Percentiles rank a stretch among this genome's conserved stretches.
Conservation (phyloP, 108 stramenopile species). For the Hondaea fermentalgiana region DNA sequence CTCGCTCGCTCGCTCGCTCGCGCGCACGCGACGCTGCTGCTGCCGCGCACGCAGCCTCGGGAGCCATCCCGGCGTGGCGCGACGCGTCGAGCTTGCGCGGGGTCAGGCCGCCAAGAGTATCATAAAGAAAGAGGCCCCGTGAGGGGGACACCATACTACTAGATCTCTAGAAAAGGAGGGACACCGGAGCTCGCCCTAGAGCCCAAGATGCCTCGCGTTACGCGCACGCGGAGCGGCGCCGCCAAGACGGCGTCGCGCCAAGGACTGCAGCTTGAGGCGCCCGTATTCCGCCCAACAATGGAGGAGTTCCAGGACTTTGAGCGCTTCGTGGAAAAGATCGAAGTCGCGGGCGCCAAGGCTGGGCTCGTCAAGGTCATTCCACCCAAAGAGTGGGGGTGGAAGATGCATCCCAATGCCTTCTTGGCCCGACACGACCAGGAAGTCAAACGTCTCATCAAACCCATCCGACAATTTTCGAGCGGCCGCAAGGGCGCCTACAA, state of each 20-base stretch:
- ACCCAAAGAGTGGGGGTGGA: constrained; percentile 21
- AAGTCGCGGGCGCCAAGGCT: constrained; percentile 6
- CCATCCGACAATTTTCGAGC: background rate
- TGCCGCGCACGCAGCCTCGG: too few relatives aligned
- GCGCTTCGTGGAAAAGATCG: constrained; percentile 29
- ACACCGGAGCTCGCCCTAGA: background rate
- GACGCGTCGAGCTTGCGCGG: too few relatives aligned
- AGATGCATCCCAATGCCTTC: background rate
- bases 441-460: background rate
- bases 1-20: too few relatives aligned
- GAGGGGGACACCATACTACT: background rate
- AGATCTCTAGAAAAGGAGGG: background rate
- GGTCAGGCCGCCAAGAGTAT: background rate
- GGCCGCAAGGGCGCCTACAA: constrained; percentile 12
- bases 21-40: too few relatives aligned
- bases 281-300: constrained; percentile 41
- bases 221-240: background rate
- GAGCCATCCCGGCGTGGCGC: too few relatives aligned
- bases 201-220: background rate
- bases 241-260: background rate
- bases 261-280: constrained; percentile 10
- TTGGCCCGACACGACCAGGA: background rate
- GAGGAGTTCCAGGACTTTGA: constrained; percentile 45
- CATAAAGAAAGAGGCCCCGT: background rate
- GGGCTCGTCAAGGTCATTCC: constrained; percentile 51